phyloP scores from a whole-genome alignment of 305 asterid species.

The Fraxinus greggii region DNA sequence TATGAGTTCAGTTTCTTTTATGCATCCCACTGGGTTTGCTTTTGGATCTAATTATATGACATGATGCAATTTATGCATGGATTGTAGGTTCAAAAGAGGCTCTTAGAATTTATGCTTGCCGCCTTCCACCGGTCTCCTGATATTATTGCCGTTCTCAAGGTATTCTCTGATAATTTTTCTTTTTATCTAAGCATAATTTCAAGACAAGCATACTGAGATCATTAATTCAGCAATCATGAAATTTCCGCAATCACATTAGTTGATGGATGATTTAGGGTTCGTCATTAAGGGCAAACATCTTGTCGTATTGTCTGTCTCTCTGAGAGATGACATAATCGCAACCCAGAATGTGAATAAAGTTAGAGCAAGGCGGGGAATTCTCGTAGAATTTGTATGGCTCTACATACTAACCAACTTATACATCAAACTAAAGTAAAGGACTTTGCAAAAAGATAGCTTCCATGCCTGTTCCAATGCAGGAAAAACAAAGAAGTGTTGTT shows the following conservation, averaged over 20 bases:
- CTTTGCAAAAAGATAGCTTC: background rate
- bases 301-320: background rate
- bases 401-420: background rate
- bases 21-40: constrained; percentile 16
- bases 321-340: background rate
- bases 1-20: background rate
- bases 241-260: background rate
- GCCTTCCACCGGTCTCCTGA: constrained; percentile 78
- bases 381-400: background rate
- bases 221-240: background rate
- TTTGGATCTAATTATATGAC: constrained; percentile 22
- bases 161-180: constrained; percentile 25
- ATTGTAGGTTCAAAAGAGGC: constrained; percentile 69
- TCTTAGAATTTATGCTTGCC: constrained; percentile 81
- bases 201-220: background rate
- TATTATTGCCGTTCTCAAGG: constrained; percentile 87
- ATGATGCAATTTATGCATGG: constrained; percentile 19
- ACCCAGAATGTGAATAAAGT: background rate
- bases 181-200: constrained; percentile 8
- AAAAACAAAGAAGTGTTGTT: background rate
- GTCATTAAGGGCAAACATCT: background rate
- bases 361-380: background rate
- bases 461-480: background rate
- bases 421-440: background rate
- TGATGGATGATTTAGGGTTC: background rate